Evolutionary conservation across 2,329 filamentous ascomycete species (phyloP).

Genomic region (Calonectria pseudoreteaudii): DNA sequence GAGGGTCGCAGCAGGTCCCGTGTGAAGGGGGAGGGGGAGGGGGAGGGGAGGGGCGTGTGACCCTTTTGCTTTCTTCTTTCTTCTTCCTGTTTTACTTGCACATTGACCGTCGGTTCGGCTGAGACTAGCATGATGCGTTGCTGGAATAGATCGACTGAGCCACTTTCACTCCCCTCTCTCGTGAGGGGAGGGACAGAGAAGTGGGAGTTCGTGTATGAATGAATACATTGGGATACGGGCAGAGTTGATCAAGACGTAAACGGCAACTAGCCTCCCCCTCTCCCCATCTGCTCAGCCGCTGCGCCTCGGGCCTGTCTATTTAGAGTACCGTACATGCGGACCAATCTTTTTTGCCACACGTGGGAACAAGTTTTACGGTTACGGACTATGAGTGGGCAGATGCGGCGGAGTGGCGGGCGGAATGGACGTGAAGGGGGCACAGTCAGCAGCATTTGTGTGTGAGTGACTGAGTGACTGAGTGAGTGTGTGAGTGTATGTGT

Average conservation of each 20-base stretch:
- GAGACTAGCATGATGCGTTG: slow-evolving; percentile 3
- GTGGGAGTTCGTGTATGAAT: neutral
- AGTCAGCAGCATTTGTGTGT: neutral
- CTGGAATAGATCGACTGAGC: slow-evolving; percentile 8
- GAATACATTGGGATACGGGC: neutral
- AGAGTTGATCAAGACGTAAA: neutral
- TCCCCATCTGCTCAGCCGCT: neutral
- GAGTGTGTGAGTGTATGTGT: too few relatives aligned
- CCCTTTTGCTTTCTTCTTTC: neutral
- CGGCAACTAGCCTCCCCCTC: neutral
- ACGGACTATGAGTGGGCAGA: neutral
- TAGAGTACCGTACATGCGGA: neutral
- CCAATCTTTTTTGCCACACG: neutral
- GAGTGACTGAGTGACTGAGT: too few relatives aligned
- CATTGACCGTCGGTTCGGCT: neutral
- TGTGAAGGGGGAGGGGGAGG: too few relatives aligned
- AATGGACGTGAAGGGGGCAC: neutral
- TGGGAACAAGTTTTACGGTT: too few relatives aligned
- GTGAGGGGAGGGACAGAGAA: neutral
- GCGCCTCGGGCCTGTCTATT: neutral
- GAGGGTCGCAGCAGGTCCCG: neutral
- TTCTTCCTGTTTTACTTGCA: neutral
- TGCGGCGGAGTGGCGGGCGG: neutral
- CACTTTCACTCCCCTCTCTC: neutral
- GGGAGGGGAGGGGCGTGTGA: neutral